Evolutionary conservation across 805 yeast species (phyloP).

Genomic region (Dipodascus albidus): DNA sequence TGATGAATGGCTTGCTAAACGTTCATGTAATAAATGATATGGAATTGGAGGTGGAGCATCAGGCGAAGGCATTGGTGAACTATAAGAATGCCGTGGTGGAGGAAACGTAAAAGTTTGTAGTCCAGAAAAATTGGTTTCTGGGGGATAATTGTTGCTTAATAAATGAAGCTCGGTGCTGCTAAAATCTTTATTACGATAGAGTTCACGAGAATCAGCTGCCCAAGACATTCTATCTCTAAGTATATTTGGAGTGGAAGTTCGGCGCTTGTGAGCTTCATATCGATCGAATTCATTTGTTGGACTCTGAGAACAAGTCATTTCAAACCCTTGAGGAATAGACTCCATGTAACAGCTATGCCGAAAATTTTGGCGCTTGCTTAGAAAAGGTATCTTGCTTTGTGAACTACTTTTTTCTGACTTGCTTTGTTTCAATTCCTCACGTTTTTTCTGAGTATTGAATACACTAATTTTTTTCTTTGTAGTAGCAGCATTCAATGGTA

Average conservation of each 20-base stretch:
- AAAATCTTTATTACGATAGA: not conserved
- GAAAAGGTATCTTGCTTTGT: not conserved
- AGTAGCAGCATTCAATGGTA: not conserved
- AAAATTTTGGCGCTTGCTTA: not conserved
- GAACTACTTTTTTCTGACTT: not conserved
- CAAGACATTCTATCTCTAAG: not conserved
- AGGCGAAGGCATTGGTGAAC: not conserved
- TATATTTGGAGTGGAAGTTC: not conserved
- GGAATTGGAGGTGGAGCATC: not conserved
- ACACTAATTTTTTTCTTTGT: not conserved
- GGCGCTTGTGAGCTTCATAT: not conserved
- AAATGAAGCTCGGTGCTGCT: not conserved
- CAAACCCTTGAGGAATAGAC: not conserved
- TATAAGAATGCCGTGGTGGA: no score
- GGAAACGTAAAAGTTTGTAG: no score
- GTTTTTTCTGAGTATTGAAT: not conserved
- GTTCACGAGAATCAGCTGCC: not conserved
- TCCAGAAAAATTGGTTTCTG: not conserved
- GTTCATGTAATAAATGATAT: not conserved
- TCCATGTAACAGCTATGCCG: not conserved
- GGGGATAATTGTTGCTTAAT: not conserved
- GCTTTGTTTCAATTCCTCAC: not conserved
- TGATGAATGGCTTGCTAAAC: not conserved
- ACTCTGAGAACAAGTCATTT: not conserved
- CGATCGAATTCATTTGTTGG: not conserved